A percentile compares a stretch with the other conserved stretches of the same genome.
Conservation (phyloP, 2,329 filamentous ascomycete species). For the Calonectria pauciramosa region DNA sequence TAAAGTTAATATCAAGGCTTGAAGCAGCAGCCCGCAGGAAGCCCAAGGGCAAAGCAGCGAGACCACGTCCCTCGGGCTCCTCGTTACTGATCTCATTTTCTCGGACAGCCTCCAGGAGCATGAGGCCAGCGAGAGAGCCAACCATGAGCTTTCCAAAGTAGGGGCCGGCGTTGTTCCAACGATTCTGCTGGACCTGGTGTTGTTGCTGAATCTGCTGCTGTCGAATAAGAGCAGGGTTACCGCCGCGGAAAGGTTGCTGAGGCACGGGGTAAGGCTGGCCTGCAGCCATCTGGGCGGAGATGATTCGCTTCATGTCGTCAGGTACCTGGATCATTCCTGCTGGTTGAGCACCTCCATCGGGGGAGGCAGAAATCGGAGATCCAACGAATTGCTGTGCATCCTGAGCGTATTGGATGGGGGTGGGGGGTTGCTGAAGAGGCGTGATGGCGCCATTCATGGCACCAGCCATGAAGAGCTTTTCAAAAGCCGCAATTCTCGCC, state of each 20-base stretch:
- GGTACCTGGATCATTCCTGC: slow-evolving; percentile 76
- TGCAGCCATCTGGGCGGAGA: slow-evolving; percentile 68
- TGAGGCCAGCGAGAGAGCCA: slow-evolving; percentile 89
- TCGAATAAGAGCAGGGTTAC: slow-evolving; percentile 61
- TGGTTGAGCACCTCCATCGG: slow-evolving; percentile 56
- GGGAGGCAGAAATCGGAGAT: slow-evolving; percentile 59
- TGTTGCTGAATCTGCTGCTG: slow-evolving; percentile 71
- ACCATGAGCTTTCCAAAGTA: slow-evolving; percentile 88
- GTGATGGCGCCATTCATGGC: slow-evolving; percentile 76
- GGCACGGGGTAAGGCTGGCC: slow-evolving; percentile 67
- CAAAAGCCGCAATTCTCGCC: slow-evolving; percentile 79
- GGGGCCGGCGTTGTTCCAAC: slow-evolving; percentile 68
- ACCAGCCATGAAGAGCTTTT: slow-evolving; percentile 83
- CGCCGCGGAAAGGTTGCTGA: slow-evolving; percentile 61
- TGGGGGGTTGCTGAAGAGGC: slow-evolving; percentile 67
- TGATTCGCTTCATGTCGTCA: slow-evolving; percentile 74
- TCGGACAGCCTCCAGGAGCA: slow-evolving; percentile 87
- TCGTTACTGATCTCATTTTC: slow-evolving; percentile 76
- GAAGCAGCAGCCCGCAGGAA: slow-evolving; percentile 65
- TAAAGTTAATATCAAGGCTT: slow-evolving; percentile 64
- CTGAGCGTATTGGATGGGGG: slow-evolving; percentile 64
- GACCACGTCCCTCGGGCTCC: slow-evolving; percentile 73
- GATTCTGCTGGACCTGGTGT: slow-evolving; percentile 62
- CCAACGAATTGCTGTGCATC: slow-evolving; percentile 61
- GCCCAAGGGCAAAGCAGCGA: slow-evolving; percentile 74